Conservation (phyloP, 768 basidiomycete species). For the Kondoa subrosea region DNA sequence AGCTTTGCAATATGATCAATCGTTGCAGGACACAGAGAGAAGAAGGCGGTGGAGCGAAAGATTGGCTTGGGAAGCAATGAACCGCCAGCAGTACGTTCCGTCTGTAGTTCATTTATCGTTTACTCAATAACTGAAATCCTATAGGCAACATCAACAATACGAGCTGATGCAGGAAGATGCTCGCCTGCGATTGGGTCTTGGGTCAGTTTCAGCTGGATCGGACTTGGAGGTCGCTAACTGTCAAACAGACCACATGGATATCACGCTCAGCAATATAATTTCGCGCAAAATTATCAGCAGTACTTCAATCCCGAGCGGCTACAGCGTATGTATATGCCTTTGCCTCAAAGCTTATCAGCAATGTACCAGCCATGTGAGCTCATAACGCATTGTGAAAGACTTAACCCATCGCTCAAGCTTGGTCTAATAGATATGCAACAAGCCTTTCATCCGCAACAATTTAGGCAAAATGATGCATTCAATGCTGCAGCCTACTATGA, state of each 20-base stretch:
- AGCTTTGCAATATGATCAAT: not conserved
- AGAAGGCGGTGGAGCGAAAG: not conserved
- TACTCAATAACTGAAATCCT: not conserved
- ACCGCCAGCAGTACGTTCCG: not conserved
- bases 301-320: not conserved
- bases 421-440: not conserved
- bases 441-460: not conserved
- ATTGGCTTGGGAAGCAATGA: constrained; percentile 6
- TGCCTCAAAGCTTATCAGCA: not conserved
- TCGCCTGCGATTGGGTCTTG: not conserved
- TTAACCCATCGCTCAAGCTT: not conserved
- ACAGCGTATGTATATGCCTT: not conserved
- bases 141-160: not conserved
- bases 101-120: not conserved
- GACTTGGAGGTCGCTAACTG: not conserved
- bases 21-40: not conserved
- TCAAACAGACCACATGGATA: not conserved
- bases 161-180: not conserved
- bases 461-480: not conserved
- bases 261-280: not conserved
- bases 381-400: no score
- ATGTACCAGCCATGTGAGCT: not conserved
- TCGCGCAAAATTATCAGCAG: constrained; percentile 3
- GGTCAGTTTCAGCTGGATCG: not conserved
- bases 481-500: constrained; percentile 1